Evolutionary conservation across 2,329 filamentous ascomycete genomes (phyloP), one percentile per base, ranked within the genome.

Genomic region (Xylaria polymorpha): DNA sequence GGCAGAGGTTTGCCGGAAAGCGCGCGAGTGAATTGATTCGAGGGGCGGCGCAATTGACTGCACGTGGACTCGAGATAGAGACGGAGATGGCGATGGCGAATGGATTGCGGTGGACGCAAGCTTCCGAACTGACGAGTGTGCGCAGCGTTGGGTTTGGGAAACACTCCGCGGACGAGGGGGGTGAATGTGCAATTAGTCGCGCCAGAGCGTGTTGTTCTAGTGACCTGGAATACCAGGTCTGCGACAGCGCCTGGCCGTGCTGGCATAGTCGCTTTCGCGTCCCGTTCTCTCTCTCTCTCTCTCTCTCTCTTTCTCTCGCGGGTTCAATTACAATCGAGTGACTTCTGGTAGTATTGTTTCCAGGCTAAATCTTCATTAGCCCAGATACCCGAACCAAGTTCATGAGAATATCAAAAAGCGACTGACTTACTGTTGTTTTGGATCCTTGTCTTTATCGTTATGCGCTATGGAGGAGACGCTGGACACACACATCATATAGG

Each of bases 1-100:
- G 85, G 85, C 3, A 87, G 80, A 18, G 86, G 84, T 74, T 82
- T 85, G 29, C 87, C 87, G 0, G 87, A 89, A 20, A 89, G 75
- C 6, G 77, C 75, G 67, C 85, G 83, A 32, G 76, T 67, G 62
- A 78, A 72, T 67, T 76, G 73, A 62, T 66, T 74, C 43, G 74
- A 39, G 10, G 73, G 74, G 70, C 70, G 75, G 22, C 70, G 72
- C 61, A 67, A 71, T 72, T 72, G 72, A 15, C 65, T 68, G 8
- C 63, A 35, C 61, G 62, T 69, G 35, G 35, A 37, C 35, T 37
- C 8, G 35, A 37, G 35, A 37, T 15, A 3, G 14, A 15, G 41
- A 15, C 14, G 12, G 41, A 44, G 41, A 37, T 60, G 46, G 58
- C 7, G 60, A 53, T 41, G 65, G 57, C 62, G 67, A 20, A 29